Conservation (phyloP, 306 rosid species). For the Cucurbita pepo region DNA sequence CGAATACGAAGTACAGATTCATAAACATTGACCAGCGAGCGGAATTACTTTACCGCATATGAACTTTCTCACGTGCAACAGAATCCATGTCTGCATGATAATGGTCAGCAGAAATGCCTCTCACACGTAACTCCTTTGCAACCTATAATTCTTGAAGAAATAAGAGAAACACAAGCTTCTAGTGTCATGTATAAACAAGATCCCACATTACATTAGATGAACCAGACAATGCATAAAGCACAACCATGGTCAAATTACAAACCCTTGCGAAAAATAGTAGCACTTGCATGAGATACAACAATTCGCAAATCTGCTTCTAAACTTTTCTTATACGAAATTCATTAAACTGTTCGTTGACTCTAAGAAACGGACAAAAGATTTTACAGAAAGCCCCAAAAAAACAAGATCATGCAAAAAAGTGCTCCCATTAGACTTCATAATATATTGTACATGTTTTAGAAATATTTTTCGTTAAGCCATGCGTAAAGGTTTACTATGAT, state of each 20-base stretch:
- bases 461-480: not conserved
- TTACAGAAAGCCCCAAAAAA: no score
- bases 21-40: not conserved
- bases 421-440: not conserved
- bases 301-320: not conserved
- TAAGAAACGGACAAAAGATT: not conserved
- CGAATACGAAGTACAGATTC: not conserved
- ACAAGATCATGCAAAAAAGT: not conserved
- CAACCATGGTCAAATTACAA: not conserved
- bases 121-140: constrained; percentile 70
- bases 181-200: not conserved
- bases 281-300: not conserved
- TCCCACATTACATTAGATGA: not conserved
- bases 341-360: no score
- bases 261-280: not conserved
- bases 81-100: constrained; percentile 96
- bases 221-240: not conserved
- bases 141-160: constrained; percentile 35
- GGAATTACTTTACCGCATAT: constrained; percentile 51
- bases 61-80: constrained; percentile 62
- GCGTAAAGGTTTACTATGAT: not conserved
- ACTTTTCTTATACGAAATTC: not conserved
- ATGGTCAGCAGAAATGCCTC: constrained; percentile 67
- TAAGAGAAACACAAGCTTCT: constrained; percentile 1
- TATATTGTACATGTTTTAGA: not conserved